phyloP scores from a whole-genome alignment of 2,329 filamentous ascomycete genomes.

The Aureobasidium melanogenum region DNA sequence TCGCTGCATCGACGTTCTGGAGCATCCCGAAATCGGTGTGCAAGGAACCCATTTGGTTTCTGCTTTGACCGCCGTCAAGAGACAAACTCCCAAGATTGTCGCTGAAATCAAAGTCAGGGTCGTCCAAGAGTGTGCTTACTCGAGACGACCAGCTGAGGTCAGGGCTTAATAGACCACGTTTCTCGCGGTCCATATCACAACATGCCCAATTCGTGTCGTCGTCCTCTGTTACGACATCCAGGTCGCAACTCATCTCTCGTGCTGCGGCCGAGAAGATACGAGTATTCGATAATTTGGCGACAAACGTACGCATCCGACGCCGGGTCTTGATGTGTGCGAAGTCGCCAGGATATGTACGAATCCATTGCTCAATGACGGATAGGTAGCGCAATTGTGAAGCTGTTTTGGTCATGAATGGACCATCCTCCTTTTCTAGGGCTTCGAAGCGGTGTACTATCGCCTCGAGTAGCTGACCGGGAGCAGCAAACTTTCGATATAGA shows the following conservation, averaged over 20 bases:
- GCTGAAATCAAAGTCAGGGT: slow-evolving; percentile 22
- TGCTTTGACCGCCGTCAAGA: slow-evolving; percentile 12
- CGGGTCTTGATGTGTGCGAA: slow-evolving; percentile 73
- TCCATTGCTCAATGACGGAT: slow-evolving; percentile 80
- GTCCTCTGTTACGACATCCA: slow-evolving; percentile 71
- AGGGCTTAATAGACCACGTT: slow-evolving; percentile 21
- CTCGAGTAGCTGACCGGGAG: slow-evolving; percentile 67
- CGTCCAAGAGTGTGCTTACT: slow-evolving; percentile 27
- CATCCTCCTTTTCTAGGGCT: slow-evolving; percentile 55
- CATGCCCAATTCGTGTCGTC: slow-evolving; percentile 93
- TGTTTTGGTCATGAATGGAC: slow-evolving; percentile 65
- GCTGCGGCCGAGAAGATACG: slow-evolving; percentile 78
- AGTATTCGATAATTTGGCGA: slow-evolving; percentile 62
- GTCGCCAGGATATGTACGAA: slow-evolving; percentile 81
- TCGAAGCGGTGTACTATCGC: slow-evolving; percentile 73
- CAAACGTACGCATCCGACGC: slow-evolving; percentile 64
- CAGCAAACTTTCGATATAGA: slow-evolving; percentile 85
- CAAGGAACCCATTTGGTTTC: neutral
- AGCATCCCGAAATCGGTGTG: slow-evolving; percentile 10
- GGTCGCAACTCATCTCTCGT: slow-evolving; percentile 71
- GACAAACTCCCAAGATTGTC: slow-evolving; percentile 23
- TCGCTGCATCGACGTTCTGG: slow-evolving; percentile 58
- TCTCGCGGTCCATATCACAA: slow-evolving; percentile 55
- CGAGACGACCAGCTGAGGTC: slow-evolving; percentile 18
- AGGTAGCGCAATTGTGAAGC: slow-evolving; percentile 76